A percentile compares a stretch with the other conserved stretches of the same genome.
Conservation (phyloP, 331 rosid species). For the Acacia concinna region DNA sequence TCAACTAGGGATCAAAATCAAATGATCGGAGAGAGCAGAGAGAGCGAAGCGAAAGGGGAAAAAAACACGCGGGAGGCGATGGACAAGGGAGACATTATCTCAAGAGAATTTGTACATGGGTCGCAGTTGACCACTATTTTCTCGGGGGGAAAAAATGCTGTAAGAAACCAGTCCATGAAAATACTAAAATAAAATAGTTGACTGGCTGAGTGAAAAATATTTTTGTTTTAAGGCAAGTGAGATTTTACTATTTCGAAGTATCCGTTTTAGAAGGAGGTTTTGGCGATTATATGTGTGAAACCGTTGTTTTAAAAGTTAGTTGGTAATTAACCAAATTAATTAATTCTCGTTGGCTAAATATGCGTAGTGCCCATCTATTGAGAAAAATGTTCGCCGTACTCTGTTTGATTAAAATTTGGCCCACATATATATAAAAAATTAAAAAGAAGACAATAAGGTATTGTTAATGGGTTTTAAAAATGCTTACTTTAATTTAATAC, state of each 20-base stretch:
- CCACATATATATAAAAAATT: too few relatives aligned
- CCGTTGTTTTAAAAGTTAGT: not conserved
- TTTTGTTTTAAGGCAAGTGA: too few relatives aligned
- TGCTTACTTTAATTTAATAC: not conserved
- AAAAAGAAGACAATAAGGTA: too few relatives aligned
- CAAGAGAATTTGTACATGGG: not conserved
- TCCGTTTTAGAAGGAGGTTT: too few relatives aligned
- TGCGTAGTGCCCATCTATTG: too few relatives aligned
- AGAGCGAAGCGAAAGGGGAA: not conserved
- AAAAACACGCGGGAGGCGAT: constrained; percentile 37
- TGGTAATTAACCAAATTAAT: too few relatives aligned
- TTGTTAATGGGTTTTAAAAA: too few relatives aligned
- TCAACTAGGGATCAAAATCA: constrained; percentile 32
- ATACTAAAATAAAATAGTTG: not conserved
- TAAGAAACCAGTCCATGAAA: not conserved
- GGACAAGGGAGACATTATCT: not conserved
- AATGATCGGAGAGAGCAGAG: not conserved
- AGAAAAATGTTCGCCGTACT: too few relatives aligned
- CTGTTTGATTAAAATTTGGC: too few relatives aligned
- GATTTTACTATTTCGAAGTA: not conserved
- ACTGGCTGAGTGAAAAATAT: not conserved
- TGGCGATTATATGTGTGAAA: not conserved
- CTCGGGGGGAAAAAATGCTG: too few relatives aligned
- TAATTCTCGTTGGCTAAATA: not conserved
- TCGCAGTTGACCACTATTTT: not conserved